A percentile compares a stretch with the other conserved stretches of the same genome.
Conservation (phyloP, 768 basidiomycete genomes). For the Tricholoma sp. region DNA sequence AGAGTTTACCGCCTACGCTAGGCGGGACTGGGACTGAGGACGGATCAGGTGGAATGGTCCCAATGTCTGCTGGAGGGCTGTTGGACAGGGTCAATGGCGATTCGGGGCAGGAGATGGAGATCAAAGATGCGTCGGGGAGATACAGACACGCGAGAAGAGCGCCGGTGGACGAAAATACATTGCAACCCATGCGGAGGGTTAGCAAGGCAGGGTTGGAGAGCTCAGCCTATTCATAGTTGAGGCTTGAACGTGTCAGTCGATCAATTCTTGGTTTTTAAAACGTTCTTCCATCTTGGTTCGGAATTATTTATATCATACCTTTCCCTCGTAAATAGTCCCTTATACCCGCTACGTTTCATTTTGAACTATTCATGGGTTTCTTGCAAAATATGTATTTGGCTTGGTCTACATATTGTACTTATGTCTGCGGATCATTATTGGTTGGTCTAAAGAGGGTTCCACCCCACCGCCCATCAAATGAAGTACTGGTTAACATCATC, state of each 20-base stretch:
- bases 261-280: not conserved
- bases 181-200: slow-evolving; percentile 86
- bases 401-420: not conserved
- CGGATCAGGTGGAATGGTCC: slow-evolving; percentile 21
- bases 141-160: slow-evolving; percentile 85
- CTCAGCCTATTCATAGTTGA: slow-evolving; percentile 25
- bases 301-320: not conserved
- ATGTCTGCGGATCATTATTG: too few species aligned
- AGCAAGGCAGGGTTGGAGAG: slow-evolving; percentile 94
- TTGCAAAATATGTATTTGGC: not conserved
- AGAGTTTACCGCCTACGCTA: slow-evolving; percentile 60
- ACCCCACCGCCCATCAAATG: too few species aligned
- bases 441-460: too few species aligned
- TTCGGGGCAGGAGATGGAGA: slow-evolving; percentile 80
- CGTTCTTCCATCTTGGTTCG: not conserved
- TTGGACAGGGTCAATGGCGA: slow-evolving; percentile 51
- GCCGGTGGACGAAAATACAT: slow-evolving; percentile 81
- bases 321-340: not conserved
- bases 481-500: too few species aligned
- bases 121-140: slow-evolving; percentile 79
- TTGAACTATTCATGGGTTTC: not conserved
- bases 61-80: slow-evolving; percentile 33
- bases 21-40: slow-evolving; percentile 17
- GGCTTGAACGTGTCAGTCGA: not conserved
- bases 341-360: not conserved